Evolutionary conservation across 2,329 filamentous ascomycete species (phyloP).

Genomic region (Madurella mycetomatis): DNA sequence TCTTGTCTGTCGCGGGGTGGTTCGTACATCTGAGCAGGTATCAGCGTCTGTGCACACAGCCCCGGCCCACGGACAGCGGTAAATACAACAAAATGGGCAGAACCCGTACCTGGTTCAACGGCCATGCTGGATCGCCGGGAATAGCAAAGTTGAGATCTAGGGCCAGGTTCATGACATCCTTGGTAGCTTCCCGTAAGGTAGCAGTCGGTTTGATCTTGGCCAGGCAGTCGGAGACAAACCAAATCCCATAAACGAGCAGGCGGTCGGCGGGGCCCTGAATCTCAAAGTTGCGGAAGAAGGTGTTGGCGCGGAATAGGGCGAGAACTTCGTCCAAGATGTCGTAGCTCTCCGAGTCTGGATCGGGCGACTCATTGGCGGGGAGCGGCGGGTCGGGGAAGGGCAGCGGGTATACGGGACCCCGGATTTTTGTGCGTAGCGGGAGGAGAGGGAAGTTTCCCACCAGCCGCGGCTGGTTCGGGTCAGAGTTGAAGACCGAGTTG

Average conservation of each 20-base stretch:
- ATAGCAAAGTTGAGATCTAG: conserved; percentile 90
- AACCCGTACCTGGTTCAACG: conserved; percentile 73
- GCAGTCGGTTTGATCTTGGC: conserved; percentile 77
- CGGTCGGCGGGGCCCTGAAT: conserved; percentile 94
- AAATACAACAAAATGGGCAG: background rate
- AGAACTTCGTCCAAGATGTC: conserved; percentile 95
- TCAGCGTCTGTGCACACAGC: background rate
- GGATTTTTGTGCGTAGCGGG: conserved; percentile 88
- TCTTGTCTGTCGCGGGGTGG: conserved; percentile 81
- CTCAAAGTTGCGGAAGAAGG: conserved; percentile 99
- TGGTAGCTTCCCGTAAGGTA: conserved; percentile 52
- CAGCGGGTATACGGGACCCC: conserved; percentile 90
- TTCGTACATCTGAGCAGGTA: conserved; percentile 67
- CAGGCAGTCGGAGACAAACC: conserved; percentile 89
- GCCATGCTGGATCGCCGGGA: conserved; percentile 88
- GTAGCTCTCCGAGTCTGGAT: conserved; percentile 88
- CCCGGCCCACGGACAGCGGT: background rate
- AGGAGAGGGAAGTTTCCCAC: conserved; percentile 92
- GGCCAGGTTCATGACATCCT: conserved; percentile 86
- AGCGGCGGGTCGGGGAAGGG: conserved; percentile 55
- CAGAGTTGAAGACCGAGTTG: conserved; percentile 93
- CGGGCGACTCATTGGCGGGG: conserved; percentile 58
- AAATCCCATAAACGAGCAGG: conserved; percentile 91
- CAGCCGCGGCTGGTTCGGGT: conserved; percentile 58
- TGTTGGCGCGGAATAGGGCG: conserved; percentile 91